Conservation (phyloP, 1,284 basidiomycete genomes). For the Xerocomus nothofagi region DNA sequence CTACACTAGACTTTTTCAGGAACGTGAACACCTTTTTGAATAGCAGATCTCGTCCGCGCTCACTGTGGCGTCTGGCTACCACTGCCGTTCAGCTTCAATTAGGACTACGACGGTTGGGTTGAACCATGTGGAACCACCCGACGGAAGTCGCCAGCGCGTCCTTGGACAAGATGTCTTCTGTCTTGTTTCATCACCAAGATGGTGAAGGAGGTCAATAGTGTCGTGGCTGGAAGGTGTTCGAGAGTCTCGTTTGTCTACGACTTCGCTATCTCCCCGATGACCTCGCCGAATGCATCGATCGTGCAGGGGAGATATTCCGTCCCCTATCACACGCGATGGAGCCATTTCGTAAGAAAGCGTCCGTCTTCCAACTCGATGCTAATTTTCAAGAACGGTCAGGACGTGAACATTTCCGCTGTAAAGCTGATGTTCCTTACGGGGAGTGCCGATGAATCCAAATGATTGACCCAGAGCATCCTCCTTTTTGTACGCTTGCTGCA, state of each 20-base stretch:
- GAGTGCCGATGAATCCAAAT: constrained; percentile 11
- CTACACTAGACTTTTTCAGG: constrained; percentile 23
- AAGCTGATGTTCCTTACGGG: constrained; percentile 37
- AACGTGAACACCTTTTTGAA: constrained; percentile 50
- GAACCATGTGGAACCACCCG: constrained; percentile 56
- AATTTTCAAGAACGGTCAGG: constrained; percentile 58
- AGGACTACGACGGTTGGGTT: constrained; percentile 67
- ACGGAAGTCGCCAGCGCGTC: constrained; percentile 53
- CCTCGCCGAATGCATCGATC: constrained; percentile 44
- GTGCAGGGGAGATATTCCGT: constrained; percentile 67
- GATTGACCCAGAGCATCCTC: constrained; percentile 39
- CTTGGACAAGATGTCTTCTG: constrained; percentile 61
- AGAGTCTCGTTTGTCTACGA: constrained; percentile 47
- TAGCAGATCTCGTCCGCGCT: constrained; percentile 65
- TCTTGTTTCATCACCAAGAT: constrained; percentile 75
- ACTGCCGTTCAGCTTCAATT: constrained; percentile 78
- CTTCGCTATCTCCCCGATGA: constrained; percentile 31
- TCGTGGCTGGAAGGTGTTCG: constrained; percentile 63
- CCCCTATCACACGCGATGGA: constrained; percentile 67
- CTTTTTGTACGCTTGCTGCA: constrained; percentile 67
- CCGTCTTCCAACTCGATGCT: constrained; percentile 50
- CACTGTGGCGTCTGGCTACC: constrained; percentile 79
- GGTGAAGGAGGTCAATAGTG: constrained; percentile 62
- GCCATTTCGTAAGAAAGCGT: constrained; percentile 51
- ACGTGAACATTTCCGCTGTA: constrained; percentile 44